Conservation (phyloP, 2,329 filamentous ascomycete species). For the Huntiella moniliformis region DNA sequence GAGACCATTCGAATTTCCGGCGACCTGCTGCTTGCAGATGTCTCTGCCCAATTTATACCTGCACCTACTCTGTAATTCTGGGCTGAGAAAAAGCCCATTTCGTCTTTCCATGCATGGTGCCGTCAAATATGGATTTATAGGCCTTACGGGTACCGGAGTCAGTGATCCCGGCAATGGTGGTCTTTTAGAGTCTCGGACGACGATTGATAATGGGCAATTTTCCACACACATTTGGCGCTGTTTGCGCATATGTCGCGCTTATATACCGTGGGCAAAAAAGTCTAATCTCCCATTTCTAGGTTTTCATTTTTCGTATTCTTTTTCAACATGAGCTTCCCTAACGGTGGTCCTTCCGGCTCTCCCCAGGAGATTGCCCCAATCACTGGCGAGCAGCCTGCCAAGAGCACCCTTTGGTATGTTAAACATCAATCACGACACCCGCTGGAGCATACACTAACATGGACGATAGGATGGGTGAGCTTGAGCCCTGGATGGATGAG, state of each 20-base stretch:
- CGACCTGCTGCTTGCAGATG: too few relatives aligned
- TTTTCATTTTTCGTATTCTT: neutral
- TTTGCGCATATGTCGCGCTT: too few relatives aligned
- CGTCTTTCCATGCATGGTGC: too few relatives aligned
- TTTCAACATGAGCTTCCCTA: conserved; percentile 13
- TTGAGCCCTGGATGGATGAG: conserved; percentile 98
- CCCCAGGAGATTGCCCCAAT: conserved; percentile 17
- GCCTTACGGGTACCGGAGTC: too few relatives aligned
- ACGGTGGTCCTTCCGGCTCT: conserved; percentile 12
- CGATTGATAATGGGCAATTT: too few relatives aligned
- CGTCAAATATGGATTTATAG: too few relatives aligned
- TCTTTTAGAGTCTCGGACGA: neutral
- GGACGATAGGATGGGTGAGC: conserved; percentile 75
- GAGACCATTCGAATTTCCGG: too few relatives aligned
- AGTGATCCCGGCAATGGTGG: neutral
- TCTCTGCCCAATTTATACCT: too few relatives aligned
- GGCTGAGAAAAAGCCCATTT: too few relatives aligned
- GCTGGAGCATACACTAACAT: neutral
- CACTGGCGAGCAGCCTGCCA: conserved; percentile 27
- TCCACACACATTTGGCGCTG: too few relatives aligned
- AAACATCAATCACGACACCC: neutral
- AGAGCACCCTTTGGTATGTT: conserved; percentile 40
- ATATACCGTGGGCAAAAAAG: too few relatives aligned
- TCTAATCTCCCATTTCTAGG: neutral
- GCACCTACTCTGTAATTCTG: too few relatives aligned